Evolutionary conservation across 1,284 basidiomycete species (phyloP).

Genomic region (Vanrija sp.): DNA sequence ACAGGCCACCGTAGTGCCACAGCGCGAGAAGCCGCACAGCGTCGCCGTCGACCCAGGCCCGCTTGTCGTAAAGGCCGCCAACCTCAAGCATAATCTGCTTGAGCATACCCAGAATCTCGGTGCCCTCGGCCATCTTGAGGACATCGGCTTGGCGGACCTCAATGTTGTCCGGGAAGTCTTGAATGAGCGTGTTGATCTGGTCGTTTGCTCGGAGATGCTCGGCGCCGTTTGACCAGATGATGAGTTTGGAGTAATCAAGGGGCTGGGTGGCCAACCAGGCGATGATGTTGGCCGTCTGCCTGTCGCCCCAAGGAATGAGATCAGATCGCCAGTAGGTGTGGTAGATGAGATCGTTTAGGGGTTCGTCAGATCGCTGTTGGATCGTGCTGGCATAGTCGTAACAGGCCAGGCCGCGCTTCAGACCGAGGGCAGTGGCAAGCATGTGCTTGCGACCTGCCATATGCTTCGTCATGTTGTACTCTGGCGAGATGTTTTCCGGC

Average conservation of each 20-base stretch:
- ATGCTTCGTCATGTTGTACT: conserved; percentile 66
- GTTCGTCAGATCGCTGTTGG: conserved; percentile 37
- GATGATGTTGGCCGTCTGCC: conserved; percentile 82
- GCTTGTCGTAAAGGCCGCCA: conserved; percentile 55
- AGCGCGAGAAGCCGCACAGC: conserved; percentile 75
- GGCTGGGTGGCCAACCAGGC: conserved; percentile 88
- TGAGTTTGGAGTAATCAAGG: conserved; percentile 58
- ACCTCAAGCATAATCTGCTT: conserved; percentile 41
- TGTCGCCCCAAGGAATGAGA: conserved; percentile 66
- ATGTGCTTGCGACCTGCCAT: conserved; percentile 61
- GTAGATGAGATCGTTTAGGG: conserved; percentile 58
- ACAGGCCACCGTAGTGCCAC: conserved; percentile 86
- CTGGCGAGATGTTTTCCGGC: conserved; percentile 51
- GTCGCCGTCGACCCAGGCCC: conserved; percentile 92
- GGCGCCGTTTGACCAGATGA: conserved; percentile 85
- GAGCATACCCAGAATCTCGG: conserved; percentile 60
- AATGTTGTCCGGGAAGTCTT: conserved; percentile 65
- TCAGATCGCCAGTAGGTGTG: conserved; percentile 90
- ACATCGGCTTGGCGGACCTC: conserved; percentile 66
- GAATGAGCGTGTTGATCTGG: conserved; percentile 61
- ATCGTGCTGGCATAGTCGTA: conserved; percentile 81
- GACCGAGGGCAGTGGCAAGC: conserved; percentile 68
- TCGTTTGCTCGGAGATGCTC: conserved; percentile 53
- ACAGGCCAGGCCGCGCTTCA: conserved; percentile 76
- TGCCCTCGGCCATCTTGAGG: conserved; percentile 63